Conservation (phyloP, 768 basidiomycete species). For the Tulasnella sp. region DNA sequence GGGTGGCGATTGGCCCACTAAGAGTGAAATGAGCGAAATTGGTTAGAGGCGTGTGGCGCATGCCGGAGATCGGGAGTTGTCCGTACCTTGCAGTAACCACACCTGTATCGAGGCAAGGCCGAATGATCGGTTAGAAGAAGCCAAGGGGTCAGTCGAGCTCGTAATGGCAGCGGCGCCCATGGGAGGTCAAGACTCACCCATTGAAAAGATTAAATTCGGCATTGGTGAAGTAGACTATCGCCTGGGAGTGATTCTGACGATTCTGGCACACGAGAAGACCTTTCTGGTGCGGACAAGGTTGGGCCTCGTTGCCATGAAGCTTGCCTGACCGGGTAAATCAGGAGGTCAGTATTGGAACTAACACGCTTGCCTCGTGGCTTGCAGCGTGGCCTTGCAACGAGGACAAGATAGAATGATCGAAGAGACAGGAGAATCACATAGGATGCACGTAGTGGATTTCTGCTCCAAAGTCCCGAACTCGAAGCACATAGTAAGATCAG, state of each 20-base stretch:
- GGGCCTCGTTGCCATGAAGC: slow-evolving; percentile 3
- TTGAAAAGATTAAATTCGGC: slow-evolving; percentile 40
- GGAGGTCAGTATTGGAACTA: slow-evolving; percentile 7
- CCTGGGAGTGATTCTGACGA: slow-evolving; percentile 16
- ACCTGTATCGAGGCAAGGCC: slow-evolving; percentile 45
- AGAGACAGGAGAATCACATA: slow-evolving; percentile 9
- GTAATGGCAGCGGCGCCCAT: background rate
- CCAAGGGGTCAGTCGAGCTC: background rate
- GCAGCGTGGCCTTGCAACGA: slow-evolving; percentile 13
- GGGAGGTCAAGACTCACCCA: slow-evolving; percentile 6
- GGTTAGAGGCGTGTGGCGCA: background rate
- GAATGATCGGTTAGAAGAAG: slow-evolving; percentile 12
- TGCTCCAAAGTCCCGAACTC: slow-evolving; percentile 14
- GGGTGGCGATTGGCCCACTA: slow-evolving; percentile 42
- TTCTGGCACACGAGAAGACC: slow-evolving; percentile 15
- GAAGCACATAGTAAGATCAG: slow-evolving; percentile 11
- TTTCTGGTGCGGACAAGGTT: slow-evolving; percentile 10
- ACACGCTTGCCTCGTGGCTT: slow-evolving; percentile 12
- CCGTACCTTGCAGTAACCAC: slow-evolving; percentile 80
- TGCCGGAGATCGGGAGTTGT: slow-evolving; percentile 10
- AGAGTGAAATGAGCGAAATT: background rate
- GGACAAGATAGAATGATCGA: slow-evolving; percentile 7
- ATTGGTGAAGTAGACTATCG: slow-evolving; percentile 62
- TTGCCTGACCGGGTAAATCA: slow-evolving; percentile 16
- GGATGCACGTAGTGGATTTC: slow-evolving; percentile 4